Evolutionary conservation across 1,284 basidiomycete species (phyloP), one percentile per base, ranked within the genome.

Genomic region (Ganoderma lingzhi): DNA sequence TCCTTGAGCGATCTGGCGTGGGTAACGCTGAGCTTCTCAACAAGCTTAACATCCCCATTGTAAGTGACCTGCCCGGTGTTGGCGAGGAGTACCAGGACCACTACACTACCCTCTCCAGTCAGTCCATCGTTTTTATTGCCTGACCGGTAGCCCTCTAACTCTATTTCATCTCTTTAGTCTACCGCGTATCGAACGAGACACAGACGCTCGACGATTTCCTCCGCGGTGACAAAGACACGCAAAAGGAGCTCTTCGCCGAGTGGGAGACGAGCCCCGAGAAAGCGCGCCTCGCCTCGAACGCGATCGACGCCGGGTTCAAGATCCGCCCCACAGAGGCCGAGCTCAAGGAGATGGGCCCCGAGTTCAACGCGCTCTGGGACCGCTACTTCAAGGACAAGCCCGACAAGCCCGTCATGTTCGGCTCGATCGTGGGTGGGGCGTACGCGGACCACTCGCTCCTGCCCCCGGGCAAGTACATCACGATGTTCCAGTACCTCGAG

Each of bases 381-480:
- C 84, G 67, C 35, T 91, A 91, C 81, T 92, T 91, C 84, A 90
- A 89, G 82, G 87, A 92, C 81, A 91, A 91, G 81, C 90, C 90
- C 67, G 90, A 92, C 83, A 92, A 91, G 83, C 90, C 90, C 3
- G 88, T 92, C 69, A 90, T 92, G 88, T 90, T 90, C 76, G 88
- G 86, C 63, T 88, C 87, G 48, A 90, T 91, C 73, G 89, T 91
- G 60, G 85, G 86, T 48, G 90, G 85, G 78, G 90, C 90, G 10
- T 91, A 91, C 75, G 90, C 90, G 60, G 90, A 92, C 79, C 90
- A 92, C 78, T 78, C 87, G 5, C 82, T 91, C 66, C 84, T 91
- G 64, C 90, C 90, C 68, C 90, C 90, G 63, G 89, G 90, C 56
- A 91, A 92, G 76, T 91, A 90, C 76, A 85, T 91, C 71, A 90